Evolutionary conservation across 2,329 filamentous ascomycete genomes (phyloP).

Genomic region (Colletotrichum orchidophilum): DNA sequence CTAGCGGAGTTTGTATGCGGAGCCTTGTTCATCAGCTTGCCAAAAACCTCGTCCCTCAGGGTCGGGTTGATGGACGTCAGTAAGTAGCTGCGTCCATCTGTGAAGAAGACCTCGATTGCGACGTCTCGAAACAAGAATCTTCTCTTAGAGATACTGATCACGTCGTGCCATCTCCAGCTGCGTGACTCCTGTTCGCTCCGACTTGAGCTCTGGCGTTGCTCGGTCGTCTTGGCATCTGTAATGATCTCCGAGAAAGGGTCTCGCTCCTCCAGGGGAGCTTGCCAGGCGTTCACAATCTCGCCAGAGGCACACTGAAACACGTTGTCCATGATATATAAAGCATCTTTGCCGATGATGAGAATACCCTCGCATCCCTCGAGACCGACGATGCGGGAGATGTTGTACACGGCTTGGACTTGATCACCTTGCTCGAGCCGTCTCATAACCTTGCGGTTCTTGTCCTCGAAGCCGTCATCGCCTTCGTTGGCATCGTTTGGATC

Average conservation of each 20-base stretch:
- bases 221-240: constrained; percentile 71
- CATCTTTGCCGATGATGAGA: constrained; percentile 90
- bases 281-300: constrained; percentile 96
- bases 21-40: constrained; percentile 79
- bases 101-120: constrained; percentile 96
- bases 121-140: constrained; percentile 96
- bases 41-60: constrained; percentile 82
- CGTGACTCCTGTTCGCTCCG: constrained; percentile 81
- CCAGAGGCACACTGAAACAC: constrained; percentile 95
- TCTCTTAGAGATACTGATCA: constrained; percentile 95
- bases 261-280: constrained; percentile 90
- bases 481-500: constrained; percentile 88
- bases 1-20: constrained; percentile 80
- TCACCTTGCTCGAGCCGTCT: constrained; percentile 90
- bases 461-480: constrained; percentile 81
- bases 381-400: constrained; percentile 92
- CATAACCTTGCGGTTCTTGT: constrained; percentile 99
- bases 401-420: constrained; percentile 92
- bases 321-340: constrained; percentile 93
- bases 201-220: constrained; percentile 67
- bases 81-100: constrained; percentile 93
- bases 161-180: constrained; percentile 93
- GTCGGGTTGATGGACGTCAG: constrained; percentile 81
- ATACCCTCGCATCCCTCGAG: constrained; percentile 94
- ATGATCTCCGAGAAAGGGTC: constrained; percentile 97